Evolutionary conservation across 768 basidiomycete genomes (phyloP), one percentile per base, ranked within the genome.

Genomic region (Obba rivulosa): DNA sequence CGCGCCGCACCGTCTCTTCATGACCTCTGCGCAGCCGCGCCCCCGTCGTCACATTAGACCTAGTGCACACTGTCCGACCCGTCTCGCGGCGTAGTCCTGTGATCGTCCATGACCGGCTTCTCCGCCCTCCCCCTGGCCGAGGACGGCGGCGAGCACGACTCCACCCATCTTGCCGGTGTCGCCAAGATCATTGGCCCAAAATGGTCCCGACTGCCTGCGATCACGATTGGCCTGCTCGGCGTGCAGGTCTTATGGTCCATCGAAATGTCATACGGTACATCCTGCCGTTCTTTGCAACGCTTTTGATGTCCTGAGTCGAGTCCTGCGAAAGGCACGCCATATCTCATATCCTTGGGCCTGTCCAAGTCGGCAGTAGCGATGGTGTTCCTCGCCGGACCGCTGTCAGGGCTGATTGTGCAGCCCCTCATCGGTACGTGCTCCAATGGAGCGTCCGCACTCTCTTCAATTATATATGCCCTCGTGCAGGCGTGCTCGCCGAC

Each of bases 201-300:
- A 51, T 89, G 83, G 81, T 62, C 76, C 0, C 80, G 78, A 41
- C 65, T 87, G 22, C 85, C 87, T 1, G 72, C 76, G 2, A 65
- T 95, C 34, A 94, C 92, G 0, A 59, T 92, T 7, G 87, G 89
- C 0, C 68, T 94, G 44, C 66, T 92, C 2, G 93, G 93, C 5
- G 82, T 94, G 0, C 88, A 91, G 63, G 80, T 92, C 51, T 79
- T 95, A 41, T 96, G 94, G 94, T 87, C 86, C 1, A 85, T 95
- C 11, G 93, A 96, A 61, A 93, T 96, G 90, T 85, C 89, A 0
- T 93, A 95, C 53, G 91, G 88, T 68, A 46, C 31, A 58, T 43
- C 10, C 42, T 37, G 9, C 20, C 22, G 10, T 36, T 23, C 21
- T 23, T 31, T 22, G 36, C 28, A n/a, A 17, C 23, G 4, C 22